These are phyloP conservation scores for Xylaria intraflava DNA, from an alignment of 495 filamentous ascomycete genomes.

Conservation along the genomic window DNA sequence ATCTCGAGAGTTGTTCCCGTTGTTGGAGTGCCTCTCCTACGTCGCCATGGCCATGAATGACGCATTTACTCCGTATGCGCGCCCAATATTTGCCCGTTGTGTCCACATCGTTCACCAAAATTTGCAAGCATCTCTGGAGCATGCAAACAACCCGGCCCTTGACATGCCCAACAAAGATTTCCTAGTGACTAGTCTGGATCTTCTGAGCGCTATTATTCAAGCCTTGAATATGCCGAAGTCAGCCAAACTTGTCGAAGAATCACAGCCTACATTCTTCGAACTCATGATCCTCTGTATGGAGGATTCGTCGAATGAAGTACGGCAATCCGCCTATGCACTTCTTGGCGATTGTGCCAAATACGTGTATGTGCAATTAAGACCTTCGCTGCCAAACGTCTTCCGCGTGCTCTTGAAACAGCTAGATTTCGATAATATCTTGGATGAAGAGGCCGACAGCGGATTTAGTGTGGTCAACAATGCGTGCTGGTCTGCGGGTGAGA, in stretches of 20 bases:
- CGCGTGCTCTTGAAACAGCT: conserved; percentile 79
- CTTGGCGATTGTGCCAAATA: conserved; percentile 96
- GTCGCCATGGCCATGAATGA: conserved; percentile 81
- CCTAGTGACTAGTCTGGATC: conserved; percentile 89
- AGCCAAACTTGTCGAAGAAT: conserved; percentile 63
- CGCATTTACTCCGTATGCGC: conserved; percentile 75
- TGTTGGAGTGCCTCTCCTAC: conserved; percentile 93
- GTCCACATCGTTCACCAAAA: conserved; percentile 87
- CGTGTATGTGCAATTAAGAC: conserved; percentile 76
- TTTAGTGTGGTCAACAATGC: conserved; percentile 97
- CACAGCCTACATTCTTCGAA: conserved; percentile 81
- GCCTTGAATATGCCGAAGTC: conserved; percentile 72
- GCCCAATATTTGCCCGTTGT: conserved; percentile 77
- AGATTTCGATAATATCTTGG: conserved; percentile 67
- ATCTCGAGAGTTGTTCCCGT: conserved; percentile 87
- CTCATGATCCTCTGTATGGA: conserved; percentile 89
- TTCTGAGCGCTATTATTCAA: conserved; percentile 90
- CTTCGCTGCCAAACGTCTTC: conserved; percentile 63
- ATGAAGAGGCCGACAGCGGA: conserved; percentile 66
- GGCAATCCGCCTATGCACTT: conserved; percentile 92
- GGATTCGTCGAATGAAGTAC: conserved; percentile 84
- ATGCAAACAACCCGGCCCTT: conserved; percentile 53
- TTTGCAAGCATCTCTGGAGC: conserved; percentile 64
- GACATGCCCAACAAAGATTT: conserved; percentile 96
- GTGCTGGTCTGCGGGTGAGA: conserved; percentile 95